Percentiles rank a stretch among this genome's conserved stretches.
Evolutionary conservation across 2,329 filamentous ascomycete species (phyloP).

Genomic region (Sporothrix schenckii): DNA sequence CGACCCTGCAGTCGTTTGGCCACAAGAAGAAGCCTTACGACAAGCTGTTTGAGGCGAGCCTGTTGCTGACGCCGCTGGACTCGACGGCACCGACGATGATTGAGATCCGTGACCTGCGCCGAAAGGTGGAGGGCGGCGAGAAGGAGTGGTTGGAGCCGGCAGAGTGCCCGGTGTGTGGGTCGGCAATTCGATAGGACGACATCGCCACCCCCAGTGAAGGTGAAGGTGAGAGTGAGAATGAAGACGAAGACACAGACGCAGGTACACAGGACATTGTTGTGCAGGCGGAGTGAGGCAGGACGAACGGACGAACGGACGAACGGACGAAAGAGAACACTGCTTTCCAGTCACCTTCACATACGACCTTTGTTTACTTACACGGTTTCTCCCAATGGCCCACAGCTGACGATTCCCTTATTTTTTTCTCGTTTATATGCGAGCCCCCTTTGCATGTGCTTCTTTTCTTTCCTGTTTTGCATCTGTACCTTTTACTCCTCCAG

Average conservation of each 20-base stretch:
- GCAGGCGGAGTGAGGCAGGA: not conserved
- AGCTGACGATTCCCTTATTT: not conserved
- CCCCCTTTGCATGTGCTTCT: not conserved
- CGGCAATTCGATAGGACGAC: conserved; percentile 31
- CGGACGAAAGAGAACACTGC: not conserved
- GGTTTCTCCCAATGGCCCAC: not conserved
- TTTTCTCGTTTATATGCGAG: not conserved
- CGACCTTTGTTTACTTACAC: not conserved
- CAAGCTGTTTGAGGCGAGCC: conserved; percentile 55
- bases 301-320: not conserved
- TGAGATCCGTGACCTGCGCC: conserved; percentile 57
- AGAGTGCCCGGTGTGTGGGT: conserved; percentile 55
- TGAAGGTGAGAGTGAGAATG: not conserved
- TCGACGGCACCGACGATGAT: conserved; percentile 51
- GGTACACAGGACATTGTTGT: not conserved
- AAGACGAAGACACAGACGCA: not conserved
- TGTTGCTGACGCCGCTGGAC: conserved; percentile 52
- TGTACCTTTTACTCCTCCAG: not conserved
- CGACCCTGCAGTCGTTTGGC: conserved; percentile 39
- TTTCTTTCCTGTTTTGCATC: too few relatives aligned
- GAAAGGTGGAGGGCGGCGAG: conserved; percentile 52
- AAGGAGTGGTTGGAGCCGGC: conserved; percentile 58
- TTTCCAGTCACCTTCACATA: not conserved
- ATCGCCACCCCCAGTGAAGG: not conserved
- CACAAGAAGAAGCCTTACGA: conserved; percentile 52